phyloP scores from a whole-genome alignment of 176 grass and related monocot species.

The sorghum (Sorghum bicolor) region Sorghum_bicolor_NCBIv3 NC_012875.2:46203501-46204000 shows the following conservation, averaged over 20 bases:
- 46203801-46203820: not conserved
- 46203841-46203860: not conserved
- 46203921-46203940: not conserved
- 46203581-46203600: not conserved
- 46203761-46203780: not conserved
- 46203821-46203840: not conserved
- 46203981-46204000: not conserved
- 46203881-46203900: not conserved
- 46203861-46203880: not conserved
- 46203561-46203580: not conserved
- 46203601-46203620: not conserved
- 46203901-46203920: not conserved
- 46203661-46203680: not conserved
- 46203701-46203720: not conserved
- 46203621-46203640: not conserved
- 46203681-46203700: not conserved
- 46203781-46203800: not conserved
- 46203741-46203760: not conserved
- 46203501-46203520: not conserved
- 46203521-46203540: not conserved
- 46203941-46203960: not conserved
- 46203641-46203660: not conserved
- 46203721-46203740: conserved; percentile 1
- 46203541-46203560: not conserved
- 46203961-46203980: not conserved